Evolutionary conservation across 176 grass and related monocot species (phyloP), one percentile per base, ranked within the genome.

Genomic region (Microstegium vimineum): DNA sequence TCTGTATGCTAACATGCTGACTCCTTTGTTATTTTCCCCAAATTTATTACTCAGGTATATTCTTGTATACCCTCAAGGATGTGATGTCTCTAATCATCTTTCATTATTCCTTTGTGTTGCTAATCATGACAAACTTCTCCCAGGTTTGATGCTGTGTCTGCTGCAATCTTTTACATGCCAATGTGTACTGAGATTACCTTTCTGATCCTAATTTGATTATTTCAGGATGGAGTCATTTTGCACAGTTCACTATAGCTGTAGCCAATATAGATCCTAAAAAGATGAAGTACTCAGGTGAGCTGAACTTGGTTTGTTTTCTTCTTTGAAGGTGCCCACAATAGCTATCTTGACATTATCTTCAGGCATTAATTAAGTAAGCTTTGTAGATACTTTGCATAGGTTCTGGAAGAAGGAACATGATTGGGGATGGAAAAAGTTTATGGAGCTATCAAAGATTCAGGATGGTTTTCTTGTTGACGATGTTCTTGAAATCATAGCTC

Each of bases 351-450:
- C 10, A 18, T 38, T 36, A 79, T 73, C 46, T 73, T 41, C 74
- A 86, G 31, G 62, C 10, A 3, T 94, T 94, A 86, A 86, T 64
- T 77, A 73, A 82, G 73, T 71, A 83, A 62, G 31, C 80, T 93
- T 80, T 94, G 85, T 82, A 99, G 96, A 99, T 92, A 99, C 96
- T 77, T 87, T 95, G 74, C 96, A 99, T 82, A 88, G 93, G 28
- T 99, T 99, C 69, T 99, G 96, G 96, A 99, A 99, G 85, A 99
- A 99, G 76, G 96, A 99, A 80, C 96, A 99, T 88, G 96, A 99
- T 85, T 99, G 96, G 96, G 96, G 96, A 56, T 99, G 96, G 96
- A 99, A 99, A 90, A 99, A 99, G 43, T 99, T 99, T 78, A 99
- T 99, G 96, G 96, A 99, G 76, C 63, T 99, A 64, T 93, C 93